Conservation (phyloP, 2,329 filamentous ascomycete genomes). For the Fusarium neocosmosporiellum region DNA sequence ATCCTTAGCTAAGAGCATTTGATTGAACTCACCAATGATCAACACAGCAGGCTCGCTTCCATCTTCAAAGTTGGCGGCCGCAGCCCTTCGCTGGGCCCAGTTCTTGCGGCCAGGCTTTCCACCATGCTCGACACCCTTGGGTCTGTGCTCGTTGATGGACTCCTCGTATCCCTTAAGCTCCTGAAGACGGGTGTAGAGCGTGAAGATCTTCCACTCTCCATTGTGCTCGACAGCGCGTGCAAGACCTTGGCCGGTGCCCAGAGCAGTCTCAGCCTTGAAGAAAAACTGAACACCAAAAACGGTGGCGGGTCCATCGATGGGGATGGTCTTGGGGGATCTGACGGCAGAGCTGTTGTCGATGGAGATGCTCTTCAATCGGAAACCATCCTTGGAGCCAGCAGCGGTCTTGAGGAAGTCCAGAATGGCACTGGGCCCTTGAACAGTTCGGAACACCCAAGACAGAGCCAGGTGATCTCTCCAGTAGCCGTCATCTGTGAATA, state of each 20-base stretch:
- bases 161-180: slow-evolving; percentile 68
- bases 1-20: accelerated
- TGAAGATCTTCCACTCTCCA: slow-evolving; percentile 70
- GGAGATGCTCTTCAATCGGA: slow-evolving; percentile 56
- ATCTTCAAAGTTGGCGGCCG: slow-evolving; percentile 60
- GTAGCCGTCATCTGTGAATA: slow-evolving; percentile 56
- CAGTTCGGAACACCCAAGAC: slow-evolving; percentile 66
- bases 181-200: slow-evolving; percentile 69
- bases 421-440: slow-evolving; percentile 57
- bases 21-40: slow-evolving; percentile 63
- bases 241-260: slow-evolving; percentile 68
- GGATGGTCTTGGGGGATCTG: slow-evolving; percentile 55
- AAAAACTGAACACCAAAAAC: slow-evolving; percentile 68
- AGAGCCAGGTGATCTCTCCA: slow-evolving; percentile 70
- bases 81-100: slow-evolving; percentile 66
- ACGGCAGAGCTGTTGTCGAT: slow-evolving; percentile 58
- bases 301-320: slow-evolving; percentile 62
- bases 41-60: slow-evolving; percentile 66
- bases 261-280: slow-evolving; percentile 62
- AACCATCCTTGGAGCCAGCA: slow-evolving; percentile 48
- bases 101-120: slow-evolving; percentile 64
- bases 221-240: slow-evolving; percentile 60
- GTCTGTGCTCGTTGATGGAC: slow-evolving; percentile 56
- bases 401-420: slow-evolving; percentile 50
- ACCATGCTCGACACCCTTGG: slow-evolving; percentile 68